Conservation (phyloP, 2,329 filamentous ascomycete genomes). For the Diaporthe sp. region DNA sequence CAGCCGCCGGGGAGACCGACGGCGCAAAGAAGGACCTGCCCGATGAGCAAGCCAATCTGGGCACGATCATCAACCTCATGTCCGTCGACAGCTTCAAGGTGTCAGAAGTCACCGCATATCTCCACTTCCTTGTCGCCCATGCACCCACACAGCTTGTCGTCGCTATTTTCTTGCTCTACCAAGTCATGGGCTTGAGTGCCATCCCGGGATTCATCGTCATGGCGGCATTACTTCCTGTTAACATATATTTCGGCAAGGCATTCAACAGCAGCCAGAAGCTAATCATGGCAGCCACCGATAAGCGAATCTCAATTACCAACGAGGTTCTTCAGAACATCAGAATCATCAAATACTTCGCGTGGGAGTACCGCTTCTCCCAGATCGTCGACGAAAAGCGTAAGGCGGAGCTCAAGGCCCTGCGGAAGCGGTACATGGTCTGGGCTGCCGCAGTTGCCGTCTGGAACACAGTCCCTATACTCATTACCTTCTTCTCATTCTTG, state of each 20-base stretch:
- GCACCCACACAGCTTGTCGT: slow-evolving; percentile 90
- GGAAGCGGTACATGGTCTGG: slow-evolving; percentile 90
- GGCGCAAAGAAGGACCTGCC: slow-evolving; percentile 48
- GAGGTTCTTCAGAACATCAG: slow-evolving; percentile 97
- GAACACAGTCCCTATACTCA: slow-evolving; percentile 95
- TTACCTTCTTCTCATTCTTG: slow-evolving; percentile 96
- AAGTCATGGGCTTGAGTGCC: slow-evolving; percentile 90
- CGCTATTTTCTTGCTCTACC: slow-evolving; percentile 84
- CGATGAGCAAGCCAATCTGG: slow-evolving; percentile 87
- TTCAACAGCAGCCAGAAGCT: slow-evolving; percentile 90
- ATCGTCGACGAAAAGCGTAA: slow-evolving; percentile 90
- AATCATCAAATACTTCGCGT: slow-evolving; percentile 99
- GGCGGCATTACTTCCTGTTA: slow-evolving; percentile 87
- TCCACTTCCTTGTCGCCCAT: slow-evolving; percentile 94
- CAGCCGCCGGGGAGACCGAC: neutral
- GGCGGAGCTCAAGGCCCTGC: slow-evolving; percentile 80
- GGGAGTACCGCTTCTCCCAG: slow-evolving; percentile 90
- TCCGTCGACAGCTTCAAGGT: slow-evolving; percentile 99
- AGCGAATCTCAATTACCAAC: slow-evolving; percentile 95
- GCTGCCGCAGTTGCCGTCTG: slow-evolving; percentile 91
- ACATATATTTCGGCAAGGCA: slow-evolving; percentile 86
- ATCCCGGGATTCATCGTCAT: slow-evolving; percentile 94
- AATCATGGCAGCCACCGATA: slow-evolving; percentile 93
- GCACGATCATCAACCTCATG: slow-evolving; percentile 99
- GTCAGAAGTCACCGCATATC: slow-evolving; percentile 90